These are phyloP conservation scores for Talaromyces nanjingensis DNA, from an alignment of 495 filamentous ascomycete genomes.

Conservation along the genomic window DNA sequence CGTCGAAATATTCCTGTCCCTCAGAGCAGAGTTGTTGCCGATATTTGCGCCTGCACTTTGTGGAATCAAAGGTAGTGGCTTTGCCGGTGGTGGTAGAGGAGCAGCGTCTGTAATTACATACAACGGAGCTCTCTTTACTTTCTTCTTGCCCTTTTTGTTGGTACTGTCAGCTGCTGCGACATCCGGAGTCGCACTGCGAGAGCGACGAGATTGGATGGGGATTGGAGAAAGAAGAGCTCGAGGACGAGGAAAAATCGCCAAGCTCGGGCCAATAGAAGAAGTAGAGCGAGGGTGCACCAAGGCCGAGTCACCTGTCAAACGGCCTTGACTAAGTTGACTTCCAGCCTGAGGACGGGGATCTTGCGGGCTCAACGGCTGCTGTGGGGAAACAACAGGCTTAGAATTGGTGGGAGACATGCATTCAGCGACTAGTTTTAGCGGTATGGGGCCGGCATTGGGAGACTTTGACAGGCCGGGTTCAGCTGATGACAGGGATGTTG, in stretches of 20 bases:
- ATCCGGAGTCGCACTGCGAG: conserved; percentile 8
- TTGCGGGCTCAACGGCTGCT: not conserved
- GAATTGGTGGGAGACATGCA: conserved; percentile 1
- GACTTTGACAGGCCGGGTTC: not conserved
- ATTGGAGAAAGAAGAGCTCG: conserved; percentile 6
- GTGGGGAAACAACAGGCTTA: not conserved
- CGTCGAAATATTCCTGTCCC: not conserved
- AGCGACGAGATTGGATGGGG: conserved; percentile 5
- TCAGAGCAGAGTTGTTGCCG: not conserved
- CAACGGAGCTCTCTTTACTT: not conserved
- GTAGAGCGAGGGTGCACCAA: not conserved
- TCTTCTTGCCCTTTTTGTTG: not conserved
- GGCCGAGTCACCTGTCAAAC: not conserved
- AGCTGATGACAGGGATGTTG: not conserved
- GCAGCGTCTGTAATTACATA: conserved; percentile 9
- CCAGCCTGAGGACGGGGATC: not conserved
- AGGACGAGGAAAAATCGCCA: not conserved
- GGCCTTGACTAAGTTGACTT: not conserved
- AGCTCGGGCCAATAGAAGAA: not conserved
- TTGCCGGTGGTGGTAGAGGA: conserved; percentile 9
- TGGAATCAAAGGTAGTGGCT: conserved; percentile 6
- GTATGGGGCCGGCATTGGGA: conserved; percentile 9
- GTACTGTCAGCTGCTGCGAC: not conserved
- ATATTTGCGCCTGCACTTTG: conserved; percentile 1
- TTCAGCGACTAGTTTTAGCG: conserved; percentile 9